Conservation (phyloP, 305 asterid species). For the Fraxinus greggii region DNA sequence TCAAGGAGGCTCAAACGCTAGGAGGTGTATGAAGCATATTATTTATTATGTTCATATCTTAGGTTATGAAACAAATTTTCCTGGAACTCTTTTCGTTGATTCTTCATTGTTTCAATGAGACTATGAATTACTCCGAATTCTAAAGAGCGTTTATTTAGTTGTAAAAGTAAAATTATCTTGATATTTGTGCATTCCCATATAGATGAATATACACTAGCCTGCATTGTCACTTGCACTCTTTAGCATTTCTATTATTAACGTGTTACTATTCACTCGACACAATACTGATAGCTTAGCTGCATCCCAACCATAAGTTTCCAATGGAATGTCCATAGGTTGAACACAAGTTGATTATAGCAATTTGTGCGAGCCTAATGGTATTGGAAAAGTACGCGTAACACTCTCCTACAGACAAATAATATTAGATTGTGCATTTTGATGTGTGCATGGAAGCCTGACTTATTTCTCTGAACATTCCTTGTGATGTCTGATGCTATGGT, state of each 20-base stretch:
- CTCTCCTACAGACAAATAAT: background rate
- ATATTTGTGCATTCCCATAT: background rate
- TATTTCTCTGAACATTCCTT: background rate
- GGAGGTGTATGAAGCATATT: constrained; percentile 56
- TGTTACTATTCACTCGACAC: background rate
- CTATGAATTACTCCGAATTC: background rate
- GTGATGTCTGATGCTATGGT: background rate
- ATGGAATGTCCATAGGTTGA: background rate
- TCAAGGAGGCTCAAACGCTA: constrained; percentile 92
- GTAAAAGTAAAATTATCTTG: background rate
- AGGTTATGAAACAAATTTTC: background rate
- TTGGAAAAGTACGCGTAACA: background rate
- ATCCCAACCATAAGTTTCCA: background rate
- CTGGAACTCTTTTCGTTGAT: background rate
- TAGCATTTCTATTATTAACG: background rate
- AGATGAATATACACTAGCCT: background rate
- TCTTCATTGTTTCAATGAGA: background rate
- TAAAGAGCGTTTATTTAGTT: background rate
- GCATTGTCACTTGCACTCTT: background rate
- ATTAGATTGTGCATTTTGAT: background rate
- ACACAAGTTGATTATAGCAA: background rate
- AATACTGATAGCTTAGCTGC: background rate
- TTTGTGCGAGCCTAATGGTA: background rate
- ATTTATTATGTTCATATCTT: constrained; percentile 5
- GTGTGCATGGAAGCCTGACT: background rate